These are phyloP conservation scores for Zea mays DNA, from an alignment of 176 grass and related monocot species.

Conservation along the genomic window DNA sequence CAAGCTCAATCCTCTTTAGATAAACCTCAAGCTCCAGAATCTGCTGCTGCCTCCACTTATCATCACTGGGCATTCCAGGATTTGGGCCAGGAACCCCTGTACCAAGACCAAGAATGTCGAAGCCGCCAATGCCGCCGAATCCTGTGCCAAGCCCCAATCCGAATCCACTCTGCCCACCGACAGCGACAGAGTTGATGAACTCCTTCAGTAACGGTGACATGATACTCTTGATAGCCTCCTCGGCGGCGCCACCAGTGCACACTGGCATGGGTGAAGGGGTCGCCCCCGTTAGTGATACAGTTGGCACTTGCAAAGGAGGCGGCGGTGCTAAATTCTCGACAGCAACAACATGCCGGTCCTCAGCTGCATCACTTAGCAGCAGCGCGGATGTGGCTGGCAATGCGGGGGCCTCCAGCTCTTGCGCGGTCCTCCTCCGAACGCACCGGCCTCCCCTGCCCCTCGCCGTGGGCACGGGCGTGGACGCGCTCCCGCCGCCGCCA, in stretches of 20 bases:
- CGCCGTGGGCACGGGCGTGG: conserved; percentile 16
- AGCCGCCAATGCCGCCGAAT: conserved; percentile 28
- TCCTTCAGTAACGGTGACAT: conserved; percentile 79
- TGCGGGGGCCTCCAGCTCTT: conserved; percentile 40
- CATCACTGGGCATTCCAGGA: conserved; percentile 23
- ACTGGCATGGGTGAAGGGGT: conserved; percentile 1
- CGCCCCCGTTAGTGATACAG: background rate
- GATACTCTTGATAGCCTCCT: conserved; percentile 54
- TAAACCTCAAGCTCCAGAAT: conserved; percentile 90
- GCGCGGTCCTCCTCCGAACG: conserved; percentile 49
- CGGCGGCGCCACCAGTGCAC: conserved; percentile 31
- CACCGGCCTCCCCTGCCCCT: conserved; percentile 50
- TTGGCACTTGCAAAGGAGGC: background rate
- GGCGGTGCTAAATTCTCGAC: conserved; percentile 39
- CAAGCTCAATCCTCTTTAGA: conserved; percentile 73
- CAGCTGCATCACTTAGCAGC: background rate
- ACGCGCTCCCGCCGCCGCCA: conserved; percentile 11
- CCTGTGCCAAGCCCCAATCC: conserved; percentile 47
- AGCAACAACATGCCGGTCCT: conserved; percentile 31
- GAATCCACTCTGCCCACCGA: conserved; percentile 32
- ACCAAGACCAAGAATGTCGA: conserved; percentile 33
- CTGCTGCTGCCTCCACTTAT: conserved; percentile 82
- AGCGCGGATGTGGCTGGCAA: conserved; percentile 19
- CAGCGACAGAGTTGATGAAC: conserved; percentile 53
- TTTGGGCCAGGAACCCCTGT: conserved; percentile 22